Conservation (phyloP, 345 rosid genomes). For the Murraya koenigii region DNA sequence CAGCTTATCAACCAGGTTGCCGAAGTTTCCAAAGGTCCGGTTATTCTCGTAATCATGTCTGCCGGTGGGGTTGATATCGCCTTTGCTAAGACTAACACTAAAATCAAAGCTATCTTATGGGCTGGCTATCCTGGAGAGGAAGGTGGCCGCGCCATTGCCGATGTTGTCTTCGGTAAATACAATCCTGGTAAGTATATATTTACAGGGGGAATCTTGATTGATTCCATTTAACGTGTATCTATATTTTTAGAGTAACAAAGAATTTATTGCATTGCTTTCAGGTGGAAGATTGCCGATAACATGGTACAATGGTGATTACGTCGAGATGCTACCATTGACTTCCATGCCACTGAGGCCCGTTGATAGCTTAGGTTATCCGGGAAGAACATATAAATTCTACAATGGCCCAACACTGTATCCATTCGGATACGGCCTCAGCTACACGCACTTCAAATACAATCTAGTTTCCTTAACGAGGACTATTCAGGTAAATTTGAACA, state of each 20-base stretch:
- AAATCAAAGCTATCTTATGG: slow-evolving; percentile 48
- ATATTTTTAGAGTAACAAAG: not conserved
- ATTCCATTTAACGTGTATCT: too few species aligned
- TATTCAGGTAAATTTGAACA: not conserved
- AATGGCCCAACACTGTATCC: slow-evolving; percentile 47
- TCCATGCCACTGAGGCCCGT: slow-evolving; percentile 50
- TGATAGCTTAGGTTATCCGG: slow-evolving; percentile 38
- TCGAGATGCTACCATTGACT: slow-evolving; percentile 43
- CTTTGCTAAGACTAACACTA: slow-evolving; percentile 32
- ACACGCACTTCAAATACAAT: slow-evolving; percentile 30
- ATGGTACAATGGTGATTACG: slow-evolving; percentile 43
- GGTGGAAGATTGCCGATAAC: slow-evolving; percentile 62
- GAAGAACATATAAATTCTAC: slow-evolving; percentile 59
- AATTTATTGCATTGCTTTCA: not conserved
- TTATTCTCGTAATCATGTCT: slow-evolving; percentile 59
- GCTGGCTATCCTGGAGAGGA: slow-evolving; percentile 74
- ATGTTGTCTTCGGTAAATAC: slow-evolving; percentile 55
- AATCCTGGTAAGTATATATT: slow-evolving; percentile 46
- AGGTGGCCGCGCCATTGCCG: slow-evolving; percentile 69
- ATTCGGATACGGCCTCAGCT: slow-evolving; percentile 58
- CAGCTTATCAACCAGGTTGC: slow-evolving; percentile 48
- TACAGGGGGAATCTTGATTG: too few species aligned
- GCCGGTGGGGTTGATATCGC: slow-evolving; percentile 55
- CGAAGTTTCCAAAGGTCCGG: slow-evolving; percentile 41
- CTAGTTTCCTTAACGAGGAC: not conserved